Evolutionary conservation across 1,284 basidiomycete genomes (phyloP).

Genomic region (Apiotrichum mycotoxinovorans): DNA sequence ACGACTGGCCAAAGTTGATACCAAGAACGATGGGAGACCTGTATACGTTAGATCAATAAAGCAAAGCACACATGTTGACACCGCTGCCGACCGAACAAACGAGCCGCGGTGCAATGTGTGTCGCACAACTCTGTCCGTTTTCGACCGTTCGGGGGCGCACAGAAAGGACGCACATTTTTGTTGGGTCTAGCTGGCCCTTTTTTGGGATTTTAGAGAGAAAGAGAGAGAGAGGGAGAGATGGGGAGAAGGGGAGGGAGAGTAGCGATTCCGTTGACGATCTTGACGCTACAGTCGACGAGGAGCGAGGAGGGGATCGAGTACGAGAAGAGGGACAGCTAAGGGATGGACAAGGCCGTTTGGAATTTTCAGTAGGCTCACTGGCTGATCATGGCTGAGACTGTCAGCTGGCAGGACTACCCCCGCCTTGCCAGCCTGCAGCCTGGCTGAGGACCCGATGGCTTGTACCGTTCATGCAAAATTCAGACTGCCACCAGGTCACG

Average conservation of each 20-base stretch:
- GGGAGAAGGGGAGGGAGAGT: background rate
- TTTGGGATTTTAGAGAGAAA: background rate
- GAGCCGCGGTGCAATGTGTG: too few species aligned
- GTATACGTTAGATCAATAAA: background rate
- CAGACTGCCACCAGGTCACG: too few species aligned
- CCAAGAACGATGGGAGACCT: conserved; percentile 59
- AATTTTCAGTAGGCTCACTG: background rate
- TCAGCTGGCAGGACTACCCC: too few species aligned
- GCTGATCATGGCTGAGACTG: too few species aligned
- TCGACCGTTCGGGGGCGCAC: too few species aligned
- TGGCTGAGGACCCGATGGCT: too few species aligned
- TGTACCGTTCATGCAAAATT: too few species aligned
- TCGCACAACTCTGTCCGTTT: too few species aligned
- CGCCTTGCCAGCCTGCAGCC: too few species aligned
- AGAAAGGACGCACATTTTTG: conserved; percentile 17
- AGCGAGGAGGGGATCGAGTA: background rate
- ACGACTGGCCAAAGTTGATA: conserved; percentile 96
- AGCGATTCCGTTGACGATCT: background rate
- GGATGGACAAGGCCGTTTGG: background rate
- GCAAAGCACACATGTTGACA: background rate
- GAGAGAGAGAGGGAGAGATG: background rate
- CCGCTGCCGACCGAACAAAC: too few species aligned
- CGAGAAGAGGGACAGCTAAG: too few species aligned
- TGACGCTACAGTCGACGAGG: background rate
- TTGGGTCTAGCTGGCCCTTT: background rate